Percentiles rank a stretch among this genome's conserved stretches.
Conservation (phyloP, 169 alveolate genomes). For the Plasmodium cynomolgi region DNA sequence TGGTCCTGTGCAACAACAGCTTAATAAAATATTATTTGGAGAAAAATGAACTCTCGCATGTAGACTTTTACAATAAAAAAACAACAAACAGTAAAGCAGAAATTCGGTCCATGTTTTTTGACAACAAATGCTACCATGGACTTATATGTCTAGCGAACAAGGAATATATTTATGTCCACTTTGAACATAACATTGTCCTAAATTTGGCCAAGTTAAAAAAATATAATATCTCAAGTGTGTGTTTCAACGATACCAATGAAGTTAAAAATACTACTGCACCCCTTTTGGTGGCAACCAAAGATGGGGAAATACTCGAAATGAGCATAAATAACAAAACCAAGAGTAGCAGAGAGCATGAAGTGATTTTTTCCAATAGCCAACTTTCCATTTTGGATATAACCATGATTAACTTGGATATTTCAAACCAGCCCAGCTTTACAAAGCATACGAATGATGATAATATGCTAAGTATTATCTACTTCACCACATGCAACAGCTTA, state of each 20-base stretch:
- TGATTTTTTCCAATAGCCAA: constrained; percentile 26
- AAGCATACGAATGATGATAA: not conserved
- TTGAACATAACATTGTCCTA: constrained; percentile 62
- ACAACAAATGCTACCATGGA: constrained; percentile 72
- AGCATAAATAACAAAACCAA: constrained; percentile 47
- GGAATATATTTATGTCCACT: constrained; percentile 70
- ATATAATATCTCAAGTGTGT: constrained; percentile 48
- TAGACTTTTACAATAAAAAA: constrained; percentile 67
- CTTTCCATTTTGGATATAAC: constrained; percentile 43
- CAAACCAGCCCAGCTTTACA: not conserved
- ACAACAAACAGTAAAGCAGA: constrained; percentile 66
- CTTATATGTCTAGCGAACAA: constrained; percentile 74
- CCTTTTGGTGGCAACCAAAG: constrained; percentile 40
- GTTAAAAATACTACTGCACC: constrained; percentile 33
- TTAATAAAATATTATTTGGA: constrained; percentile 61
- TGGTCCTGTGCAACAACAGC: constrained; percentile 61
- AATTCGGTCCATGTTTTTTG: constrained; percentile 73
- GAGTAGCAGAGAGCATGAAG: constrained; percentile 37
- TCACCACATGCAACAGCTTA: constrained; percentile 57
- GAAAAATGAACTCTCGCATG: constrained; percentile 56
- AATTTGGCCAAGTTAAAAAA: constrained; percentile 59
- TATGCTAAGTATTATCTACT: constrained; percentile 52
- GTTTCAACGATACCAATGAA: constrained; percentile 44
- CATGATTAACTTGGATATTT: constrained; percentile 28
- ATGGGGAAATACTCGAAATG: constrained; percentile 73